phyloP scores from a whole-genome alignment of 108 stramenopile genomes.

The Pelagomonas calceolata region DNA sequence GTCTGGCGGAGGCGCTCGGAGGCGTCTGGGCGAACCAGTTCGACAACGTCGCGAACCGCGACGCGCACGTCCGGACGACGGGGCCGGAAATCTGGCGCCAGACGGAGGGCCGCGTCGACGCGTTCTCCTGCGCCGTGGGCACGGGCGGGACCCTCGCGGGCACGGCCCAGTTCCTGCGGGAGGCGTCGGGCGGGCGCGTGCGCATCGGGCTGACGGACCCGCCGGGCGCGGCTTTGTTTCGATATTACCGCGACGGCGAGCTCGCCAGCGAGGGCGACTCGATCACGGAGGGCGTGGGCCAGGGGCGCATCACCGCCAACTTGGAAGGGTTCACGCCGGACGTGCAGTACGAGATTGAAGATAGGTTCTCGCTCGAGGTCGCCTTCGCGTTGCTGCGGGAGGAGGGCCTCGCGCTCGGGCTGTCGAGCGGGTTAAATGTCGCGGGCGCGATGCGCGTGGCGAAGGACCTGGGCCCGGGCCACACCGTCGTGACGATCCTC shows the following conservation, averaged over 20 bases:
- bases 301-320: conserved; percentile 60
- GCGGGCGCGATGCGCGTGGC: conserved; percentile 42
- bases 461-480: conserved; percentile 33
- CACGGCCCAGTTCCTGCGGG: conserved; percentile 1
- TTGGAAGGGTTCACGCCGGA: conserved; percentile 29
- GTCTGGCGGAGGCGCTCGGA: conserved; percentile 21
- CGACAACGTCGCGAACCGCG: conserved; percentile 31
- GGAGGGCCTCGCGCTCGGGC: conserved; percentile 58
- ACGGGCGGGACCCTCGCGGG: conserved; percentile 27
- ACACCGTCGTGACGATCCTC: conserved; percentile 48
- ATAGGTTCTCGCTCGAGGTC: conserved; percentile 31
- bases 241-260: conserved; percentile 25
- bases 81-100: conserved; percentile 27
- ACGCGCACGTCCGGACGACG: conserved; percentile 17
- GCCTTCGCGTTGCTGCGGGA: conserved; percentile 41
- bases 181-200: background rate
- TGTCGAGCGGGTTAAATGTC: conserved; percentile 49
- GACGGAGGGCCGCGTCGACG: conserved; percentile 8
- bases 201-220: conserved; percentile 12
- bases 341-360: conserved; percentile 20
- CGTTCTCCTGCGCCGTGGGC: conserved; percentile 18
- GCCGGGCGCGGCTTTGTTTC: conserved; percentile 8
- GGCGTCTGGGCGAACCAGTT: conserved; percentile 49
- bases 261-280: conserved; percentile 23
- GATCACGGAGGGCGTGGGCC: conserved; percentile 59